A percentile compares a stretch with the other conserved stretches of the same genome.
Conservation (phyloP, 441 rosid species). For the Eutrema salsugineum region DNA sequence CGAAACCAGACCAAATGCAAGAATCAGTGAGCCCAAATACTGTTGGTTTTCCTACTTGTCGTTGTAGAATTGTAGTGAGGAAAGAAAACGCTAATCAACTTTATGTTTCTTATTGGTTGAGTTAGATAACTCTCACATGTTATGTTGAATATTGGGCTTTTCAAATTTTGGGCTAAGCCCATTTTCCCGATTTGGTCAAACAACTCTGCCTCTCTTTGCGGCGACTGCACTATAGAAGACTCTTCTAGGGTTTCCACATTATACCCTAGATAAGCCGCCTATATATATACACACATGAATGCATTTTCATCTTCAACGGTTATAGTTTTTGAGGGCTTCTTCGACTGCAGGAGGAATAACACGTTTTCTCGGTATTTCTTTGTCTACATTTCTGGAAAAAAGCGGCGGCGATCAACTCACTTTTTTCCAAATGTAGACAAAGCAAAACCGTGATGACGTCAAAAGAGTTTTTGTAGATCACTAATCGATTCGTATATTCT, state of each 20-base stretch:
- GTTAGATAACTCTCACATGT: no score
- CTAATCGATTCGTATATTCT: not conserved
- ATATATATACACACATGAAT: not conserved
- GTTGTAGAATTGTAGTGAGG: no score
- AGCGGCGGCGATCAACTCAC: not conserved
- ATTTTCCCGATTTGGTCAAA: no score
- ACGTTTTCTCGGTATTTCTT: not conserved
- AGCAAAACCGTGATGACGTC: not conserved
- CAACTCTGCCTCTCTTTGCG: not conserved
- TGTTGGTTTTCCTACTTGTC: no score
- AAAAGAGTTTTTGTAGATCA: not conserved
- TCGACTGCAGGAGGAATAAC: not conserved
- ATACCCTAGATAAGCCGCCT: not conserved
- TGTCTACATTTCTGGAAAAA: not conserved
- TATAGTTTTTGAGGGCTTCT: not conserved
- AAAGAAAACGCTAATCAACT: no score
- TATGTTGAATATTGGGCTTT: not conserved
- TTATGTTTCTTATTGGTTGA: no score
- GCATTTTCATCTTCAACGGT: rapidly evolving
- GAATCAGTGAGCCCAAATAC: no score
- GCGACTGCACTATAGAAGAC: not conserved
- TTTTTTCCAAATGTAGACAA: not conserved
- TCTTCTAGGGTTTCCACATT: not conserved
- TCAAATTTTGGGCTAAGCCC: not conserved
- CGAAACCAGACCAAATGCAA: no score